These are phyloP conservation scores for Starmerella floris DNA, from an alignment of 805 yeast genomes.

Conservation along the genomic window DNA sequence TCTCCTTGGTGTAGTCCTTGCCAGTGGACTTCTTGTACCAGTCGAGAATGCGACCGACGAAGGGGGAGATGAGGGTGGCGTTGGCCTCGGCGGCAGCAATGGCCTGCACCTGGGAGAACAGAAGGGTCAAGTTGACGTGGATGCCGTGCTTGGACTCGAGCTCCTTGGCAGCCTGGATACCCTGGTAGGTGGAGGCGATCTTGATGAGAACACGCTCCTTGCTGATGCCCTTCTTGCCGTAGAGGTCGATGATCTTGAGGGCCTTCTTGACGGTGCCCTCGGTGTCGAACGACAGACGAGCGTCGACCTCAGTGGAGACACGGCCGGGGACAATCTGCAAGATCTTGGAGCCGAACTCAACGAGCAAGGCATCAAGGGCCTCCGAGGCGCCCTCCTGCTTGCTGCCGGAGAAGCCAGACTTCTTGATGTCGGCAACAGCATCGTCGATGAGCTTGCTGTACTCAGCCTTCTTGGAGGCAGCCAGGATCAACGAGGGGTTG, in stretches of 20 bases:
- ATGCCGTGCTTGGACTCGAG: conserved; percentile 80
- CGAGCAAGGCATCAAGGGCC: conserved; percentile 85
- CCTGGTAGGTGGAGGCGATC: conserved; percentile 98
- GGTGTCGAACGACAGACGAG: conserved; percentile 91
- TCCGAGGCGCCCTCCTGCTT: conserved; percentile 49
- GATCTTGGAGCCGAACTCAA: conserved; percentile 91
- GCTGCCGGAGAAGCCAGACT: conserved; percentile 24
- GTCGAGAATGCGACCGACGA: conserved; percentile 97
- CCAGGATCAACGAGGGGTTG: conserved; percentile 92
- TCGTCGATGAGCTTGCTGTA: conserved; percentile 80
- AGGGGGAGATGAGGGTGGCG: conserved; percentile 93
- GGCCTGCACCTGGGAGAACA: conserved; percentile 93
- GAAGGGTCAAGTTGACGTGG: conserved; percentile 88
- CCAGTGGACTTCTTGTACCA: conserved; percentile 95
- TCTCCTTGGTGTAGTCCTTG: conserved; percentile 60
- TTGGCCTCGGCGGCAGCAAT: conserved; percentile 98
- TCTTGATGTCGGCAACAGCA: conserved; percentile 78
- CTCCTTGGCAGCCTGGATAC: conserved; percentile 96
- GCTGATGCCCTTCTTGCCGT: conserved; percentile 68
- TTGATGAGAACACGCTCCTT: conserved; percentile 90
- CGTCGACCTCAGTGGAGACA: conserved; percentile 98
- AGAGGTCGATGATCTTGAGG: conserved; percentile 71
- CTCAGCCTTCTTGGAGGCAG: conserved; percentile 82
- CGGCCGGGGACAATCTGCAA: conserved; percentile 94
- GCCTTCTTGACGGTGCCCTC: conserved; percentile 92